Percentiles rank a stretch among this genome's conserved stretches.
These are phyloP conservation scores for Lupinus albus DNA, from an alignment of 306 rosid genomes.

Conservation along the genomic window DNA sequence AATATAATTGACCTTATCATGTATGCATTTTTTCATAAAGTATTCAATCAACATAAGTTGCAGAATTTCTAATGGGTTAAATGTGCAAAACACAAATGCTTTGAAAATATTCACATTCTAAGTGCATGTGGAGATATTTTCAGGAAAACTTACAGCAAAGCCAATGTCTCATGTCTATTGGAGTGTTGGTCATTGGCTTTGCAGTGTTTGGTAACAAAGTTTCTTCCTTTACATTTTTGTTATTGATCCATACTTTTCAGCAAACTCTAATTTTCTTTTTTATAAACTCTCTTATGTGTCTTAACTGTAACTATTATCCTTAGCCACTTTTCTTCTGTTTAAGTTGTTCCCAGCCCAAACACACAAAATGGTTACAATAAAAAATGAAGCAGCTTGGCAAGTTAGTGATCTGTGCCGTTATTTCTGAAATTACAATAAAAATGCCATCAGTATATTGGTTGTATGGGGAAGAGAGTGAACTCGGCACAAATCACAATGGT, in stretches of 20 bases:
- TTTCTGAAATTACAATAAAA: constrained; percentile 2
- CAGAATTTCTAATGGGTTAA: background rate
- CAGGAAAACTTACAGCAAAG: background rate
- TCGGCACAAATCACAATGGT: no score
- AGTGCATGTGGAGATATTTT: constrained; percentile 3
- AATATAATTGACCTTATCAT: constrained; percentile 6
- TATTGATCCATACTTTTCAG: background rate
- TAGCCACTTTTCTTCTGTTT: background rate
- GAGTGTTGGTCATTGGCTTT: constrained; percentile 6
- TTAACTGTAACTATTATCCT: background rate
- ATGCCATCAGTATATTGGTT: background rate
- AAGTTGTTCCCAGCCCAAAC: background rate
- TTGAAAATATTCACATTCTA: background rate
- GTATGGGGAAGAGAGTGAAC: no score
- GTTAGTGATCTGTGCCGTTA: background rate
- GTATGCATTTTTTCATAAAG: background rate
- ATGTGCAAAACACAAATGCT: constrained; percentile 6
- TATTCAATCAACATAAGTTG: background rate
- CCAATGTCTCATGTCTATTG: background rate
- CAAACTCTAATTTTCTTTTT: background rate
- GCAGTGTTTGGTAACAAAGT: background rate
- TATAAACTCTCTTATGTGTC: background rate
- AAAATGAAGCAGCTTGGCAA: background rate
- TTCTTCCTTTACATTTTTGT: background rate
- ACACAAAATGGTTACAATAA: background rate